These are phyloP conservation scores for Adansonia grandidieri DNA, from an alignment of 441 rosid species.

Conservation along the genomic window DNA sequence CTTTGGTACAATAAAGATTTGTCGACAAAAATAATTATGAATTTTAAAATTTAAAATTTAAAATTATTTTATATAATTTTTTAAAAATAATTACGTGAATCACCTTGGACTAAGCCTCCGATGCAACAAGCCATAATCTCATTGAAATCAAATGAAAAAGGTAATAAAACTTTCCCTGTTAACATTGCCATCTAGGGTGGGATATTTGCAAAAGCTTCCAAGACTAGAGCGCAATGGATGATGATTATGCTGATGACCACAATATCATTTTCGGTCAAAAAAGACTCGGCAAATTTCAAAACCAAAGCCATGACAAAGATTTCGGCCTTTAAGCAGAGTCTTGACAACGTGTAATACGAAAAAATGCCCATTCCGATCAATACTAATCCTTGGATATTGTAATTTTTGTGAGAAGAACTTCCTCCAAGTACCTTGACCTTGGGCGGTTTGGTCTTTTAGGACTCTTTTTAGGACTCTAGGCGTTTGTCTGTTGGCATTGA, in stretches of 20 bases:
- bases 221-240: not conserved
- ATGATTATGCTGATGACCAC: not conserved
- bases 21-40: too few relatives aligned
- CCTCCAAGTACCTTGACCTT: not conserved
- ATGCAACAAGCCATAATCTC: slow-evolving; percentile 6
- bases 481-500: not conserved
- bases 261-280: not conserved
- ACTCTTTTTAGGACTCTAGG: slow-evolving; percentile 8
- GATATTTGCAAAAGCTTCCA: not conserved
- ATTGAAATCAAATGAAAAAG: not conserved
- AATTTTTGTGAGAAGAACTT: not conserved
- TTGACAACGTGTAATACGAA: slow-evolving; percentile 25
- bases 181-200: slow-evolving; percentile 2
- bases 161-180: slow-evolving; percentile 2
- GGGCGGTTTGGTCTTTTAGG: not conserved
- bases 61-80: too few relatives aligned
- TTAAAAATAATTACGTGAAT: too few relatives aligned
- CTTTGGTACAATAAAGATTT: not conserved
- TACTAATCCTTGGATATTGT: not conserved
- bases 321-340: slow-evolving; percentile 6
- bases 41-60: too few relatives aligned
- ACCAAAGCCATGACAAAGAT: not conserved
- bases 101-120: too few relatives aligned
- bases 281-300: not conserved
- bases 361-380: slow-evolving; percentile 19